Percentiles rank a stretch among this genome's conserved stretches.
phyloP scores from a whole-genome alignment of 768 basidiomycete species.

The Boletus sp. region DNA sequence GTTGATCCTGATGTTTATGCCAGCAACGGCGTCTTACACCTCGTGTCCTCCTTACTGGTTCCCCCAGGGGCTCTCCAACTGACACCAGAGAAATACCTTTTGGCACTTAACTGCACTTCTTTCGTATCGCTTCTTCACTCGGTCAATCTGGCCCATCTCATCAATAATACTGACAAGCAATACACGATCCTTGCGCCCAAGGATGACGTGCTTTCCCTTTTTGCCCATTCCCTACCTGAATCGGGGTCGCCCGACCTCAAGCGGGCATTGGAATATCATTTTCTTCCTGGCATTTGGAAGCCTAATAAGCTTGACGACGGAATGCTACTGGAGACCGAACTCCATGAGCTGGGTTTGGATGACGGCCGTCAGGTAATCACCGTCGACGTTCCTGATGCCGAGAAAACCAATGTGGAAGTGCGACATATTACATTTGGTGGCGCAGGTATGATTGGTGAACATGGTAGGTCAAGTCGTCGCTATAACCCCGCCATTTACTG shows the following conservation, averaged over 20 bases:
- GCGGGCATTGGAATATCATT: conserved; percentile 82
- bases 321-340: conserved; percentile 75
- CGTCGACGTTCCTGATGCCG: conserved; percentile 56
- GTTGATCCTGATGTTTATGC: conserved; percentile 85
- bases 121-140: conserved; percentile 90
- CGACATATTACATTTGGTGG: conserved; percentile 79
- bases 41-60: conserved; percentile 79
- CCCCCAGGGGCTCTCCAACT: conserved; percentile 72
- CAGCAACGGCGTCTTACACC: conserved; percentile 92
- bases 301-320: conserved; percentile 69
- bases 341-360: conserved; percentile 68
- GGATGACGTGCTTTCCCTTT: conserved; percentile 76
- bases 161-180: conserved; percentile 65
- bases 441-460: conserved; percentile 74
- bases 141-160: conserved; percentile 65
- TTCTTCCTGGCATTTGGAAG: conserved; percentile 79
- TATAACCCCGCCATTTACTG: background rate
- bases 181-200: conserved; percentile 91
- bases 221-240: conserved; percentile 56
- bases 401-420: conserved; percentile 44
- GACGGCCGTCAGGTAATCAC: conserved; percentile 69
- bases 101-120: conserved; percentile 85
- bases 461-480: conserved; percentile 48
- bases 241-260: conserved; percentile 68
- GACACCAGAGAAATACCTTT: conserved; percentile 93